Evolutionary conservation across 2,329 filamentous ascomycete genomes (phyloP).

Genomic region (Aureobasidium sp.): DNA sequence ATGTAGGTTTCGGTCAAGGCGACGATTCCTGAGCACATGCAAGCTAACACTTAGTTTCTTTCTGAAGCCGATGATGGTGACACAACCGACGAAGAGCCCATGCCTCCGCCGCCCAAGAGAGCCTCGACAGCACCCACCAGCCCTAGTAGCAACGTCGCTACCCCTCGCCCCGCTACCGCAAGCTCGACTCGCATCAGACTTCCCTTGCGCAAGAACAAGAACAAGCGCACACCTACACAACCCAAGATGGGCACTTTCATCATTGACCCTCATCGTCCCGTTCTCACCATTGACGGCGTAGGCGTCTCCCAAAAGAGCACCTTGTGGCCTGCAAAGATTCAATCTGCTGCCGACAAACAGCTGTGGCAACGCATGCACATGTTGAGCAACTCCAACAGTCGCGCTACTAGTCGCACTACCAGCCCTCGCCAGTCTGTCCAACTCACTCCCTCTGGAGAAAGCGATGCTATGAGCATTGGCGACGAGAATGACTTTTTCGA

Average conservation of each 20-base stretch:
- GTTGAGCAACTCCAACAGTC: slow-evolving; percentile 19
- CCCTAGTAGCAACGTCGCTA: slow-evolving; percentile 12
- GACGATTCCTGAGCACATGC: background rate
- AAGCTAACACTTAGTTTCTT: slow-evolving; percentile 21
- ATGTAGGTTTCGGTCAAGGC: slow-evolving; percentile 24
- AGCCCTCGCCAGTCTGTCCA: slow-evolving; percentile 26
- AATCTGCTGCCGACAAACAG: slow-evolving; percentile 17
- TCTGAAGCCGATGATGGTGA: slow-evolving; percentile 31
- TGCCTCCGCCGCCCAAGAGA: slow-evolving; percentile 14
- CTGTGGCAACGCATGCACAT: slow-evolving; percentile 17
- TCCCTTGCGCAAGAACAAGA: slow-evolving; percentile 15
- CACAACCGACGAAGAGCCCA: slow-evolving; percentile 28
- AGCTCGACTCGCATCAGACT: slow-evolving; percentile 5
- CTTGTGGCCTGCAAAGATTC: slow-evolving; percentile 20
- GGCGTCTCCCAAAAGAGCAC: slow-evolving; percentile 17
- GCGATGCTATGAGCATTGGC: slow-evolving; percentile 16
- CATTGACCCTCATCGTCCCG: slow-evolving; percentile 22
- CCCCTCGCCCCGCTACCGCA: background rate
- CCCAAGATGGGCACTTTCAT: slow-evolving; percentile 25
- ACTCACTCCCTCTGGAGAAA: slow-evolving; percentile 18
- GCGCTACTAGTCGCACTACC: slow-evolving; percentile 24
- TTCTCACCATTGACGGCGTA: slow-evolving; percentile 19
- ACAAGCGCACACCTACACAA: slow-evolving; percentile 14
- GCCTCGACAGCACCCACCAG: slow-evolving; percentile 9
- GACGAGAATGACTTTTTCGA: slow-evolving; percentile 14